Base-by-base conservation (phyloP, 2,329 filamentous ascomycete species). In the Davidsoniella australis region DNA sequence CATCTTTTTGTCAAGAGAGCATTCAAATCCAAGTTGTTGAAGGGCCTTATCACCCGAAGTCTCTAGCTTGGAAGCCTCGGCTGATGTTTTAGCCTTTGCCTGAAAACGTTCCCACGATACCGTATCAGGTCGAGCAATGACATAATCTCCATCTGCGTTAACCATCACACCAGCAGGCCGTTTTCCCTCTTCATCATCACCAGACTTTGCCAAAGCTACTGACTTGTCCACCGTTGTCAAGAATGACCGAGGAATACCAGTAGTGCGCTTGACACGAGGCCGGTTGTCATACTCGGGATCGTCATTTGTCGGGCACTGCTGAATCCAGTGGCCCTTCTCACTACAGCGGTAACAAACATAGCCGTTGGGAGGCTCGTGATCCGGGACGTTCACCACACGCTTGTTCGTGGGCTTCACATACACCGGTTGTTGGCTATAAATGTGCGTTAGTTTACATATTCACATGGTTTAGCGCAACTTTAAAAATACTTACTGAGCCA, bases 251-350 rank as follows among this genome's bases (percentile, higher is more conserved):
- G 91, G 91, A 57, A 98, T 98, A 56, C 91, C 91, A 40, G 91
- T 98, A 4, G 91, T 96, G 54, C 89, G 81, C 71, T 95, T 96
- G 56, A 96, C 85, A 53, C 89, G 80, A 45, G 88, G 86, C 48
- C 86, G 82, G 57, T 88, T 88, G 66, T 98, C 91, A 64, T 88
- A 96, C 54, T 87, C 88, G 2, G 91, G 89, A 57, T 98, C 88
- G 62, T 94, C 86, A 63, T 98, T 98, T n/a, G 89, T 98, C 5
- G 91, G 91, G 60, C 91, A 98, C 47, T 85, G 77, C 66, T 96
- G 89, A 55, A 98, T 98, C 89, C 89, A 98, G 64, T 98, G 91
- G n/a, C 88, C 91, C 67, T 95, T 95, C 64, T 95, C 83, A 54
- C 87, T 84, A 65, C 91, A 98, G 45, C 91, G 82, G 62, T 95